Percentiles rank a stretch among this genome's conserved stretches.
Conservation (phyloP, 495 filamentous ascomycete genomes). For the Neurospora africana region DNA sequence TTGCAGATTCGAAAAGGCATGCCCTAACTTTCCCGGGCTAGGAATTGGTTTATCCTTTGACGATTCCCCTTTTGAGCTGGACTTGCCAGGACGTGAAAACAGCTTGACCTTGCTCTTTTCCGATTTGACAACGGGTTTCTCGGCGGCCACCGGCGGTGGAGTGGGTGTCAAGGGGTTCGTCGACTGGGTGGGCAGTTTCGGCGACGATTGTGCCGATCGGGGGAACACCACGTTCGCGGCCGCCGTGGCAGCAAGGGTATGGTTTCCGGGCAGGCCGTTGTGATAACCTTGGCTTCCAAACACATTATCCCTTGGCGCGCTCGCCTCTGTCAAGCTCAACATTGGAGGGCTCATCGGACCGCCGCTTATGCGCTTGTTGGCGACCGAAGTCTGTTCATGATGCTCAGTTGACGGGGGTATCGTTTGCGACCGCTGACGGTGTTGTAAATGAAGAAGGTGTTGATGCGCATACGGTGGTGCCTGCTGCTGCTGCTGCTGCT, state of each 20-base stretch:
- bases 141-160: constrained; percentile 36
- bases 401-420: constrained; percentile 37
- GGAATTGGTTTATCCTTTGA: constrained; percentile 58
- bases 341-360: constrained; percentile 46
- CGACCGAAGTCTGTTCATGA: constrained; percentile 20
- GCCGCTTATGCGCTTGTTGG: constrained; percentile 33
- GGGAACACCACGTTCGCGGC: constrained; percentile 86
- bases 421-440: constrained; percentile 63
- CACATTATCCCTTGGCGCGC: constrained; percentile 41
- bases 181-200: constrained; percentile 26
- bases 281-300: constrained; percentile 47
- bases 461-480: constrained; percentile 28
- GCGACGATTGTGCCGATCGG: constrained; percentile 44
- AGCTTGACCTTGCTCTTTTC: constrained; percentile 88
- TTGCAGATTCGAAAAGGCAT: constrained; percentile 48
- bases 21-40: constrained; percentile 70
- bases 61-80: constrained; percentile 60
- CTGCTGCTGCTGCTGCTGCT: constrained; percentile 42
- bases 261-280: constrained; percentile 58
- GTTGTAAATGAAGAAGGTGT: constrained; percentile 32
- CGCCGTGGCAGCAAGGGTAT: constrained; percentile 59
- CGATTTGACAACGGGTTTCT: constrained; percentile 51
- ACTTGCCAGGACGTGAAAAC: constrained; percentile 80
- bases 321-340: constrained; percentile 44
- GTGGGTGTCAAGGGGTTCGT: constrained; percentile 17